phyloP scores from a whole-genome alignment of 352 stramenopile species.

The Phytophthora tentaculata region DNA sequence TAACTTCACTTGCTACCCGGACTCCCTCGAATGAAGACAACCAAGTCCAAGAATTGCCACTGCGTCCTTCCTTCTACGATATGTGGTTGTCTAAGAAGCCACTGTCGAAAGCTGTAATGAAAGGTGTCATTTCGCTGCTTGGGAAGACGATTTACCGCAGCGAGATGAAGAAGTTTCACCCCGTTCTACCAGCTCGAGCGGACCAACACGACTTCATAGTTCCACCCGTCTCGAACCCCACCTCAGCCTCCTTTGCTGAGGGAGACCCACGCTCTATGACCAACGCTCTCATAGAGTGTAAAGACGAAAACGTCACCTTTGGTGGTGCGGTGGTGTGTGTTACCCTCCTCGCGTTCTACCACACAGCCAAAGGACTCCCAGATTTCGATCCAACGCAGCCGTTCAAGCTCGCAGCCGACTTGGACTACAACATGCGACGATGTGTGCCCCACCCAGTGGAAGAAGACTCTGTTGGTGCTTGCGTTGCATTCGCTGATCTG shows the following conservation, averaged over 20 bases:
- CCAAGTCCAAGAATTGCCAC: constrained; percentile 8
- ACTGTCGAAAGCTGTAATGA: constrained; percentile 30
- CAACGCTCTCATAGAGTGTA: constrained; percentile 36
- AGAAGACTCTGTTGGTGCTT: constrained; percentile 38
- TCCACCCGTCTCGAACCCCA: constrained; percentile 29
- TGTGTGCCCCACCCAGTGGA: constrained; percentile 37
- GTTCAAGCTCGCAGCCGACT: constrained; percentile 42
- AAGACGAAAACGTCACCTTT: constrained; percentile 42
- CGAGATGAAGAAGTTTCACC: constrained; percentile 28
- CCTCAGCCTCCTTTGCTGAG: constrained; percentile 33
- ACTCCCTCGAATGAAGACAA: not conserved
- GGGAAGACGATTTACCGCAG: constrained; percentile 32
- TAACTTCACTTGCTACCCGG: constrained; percentile 13
- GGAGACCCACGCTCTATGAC: constrained; percentile 30
- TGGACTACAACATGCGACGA: constrained; percentile 57
- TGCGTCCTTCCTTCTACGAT: constrained; percentile 41
- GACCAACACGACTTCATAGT: constrained; percentile 40
- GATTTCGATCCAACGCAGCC: constrained; percentile 21
- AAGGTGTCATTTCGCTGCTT: constrained; percentile 20
- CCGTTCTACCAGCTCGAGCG: constrained; percentile 25
- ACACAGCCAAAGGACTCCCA: constrained; percentile 14
- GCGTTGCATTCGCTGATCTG: constrained; percentile 29
- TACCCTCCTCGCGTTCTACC: constrained; percentile 32
- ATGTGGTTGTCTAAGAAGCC: constrained; percentile 28
- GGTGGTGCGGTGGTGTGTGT: constrained; percentile 35